Evolutionary conservation across 108 stramenopile genomes (phyloP).

Genomic region (Fragilariopsis cylindrus): DNA sequence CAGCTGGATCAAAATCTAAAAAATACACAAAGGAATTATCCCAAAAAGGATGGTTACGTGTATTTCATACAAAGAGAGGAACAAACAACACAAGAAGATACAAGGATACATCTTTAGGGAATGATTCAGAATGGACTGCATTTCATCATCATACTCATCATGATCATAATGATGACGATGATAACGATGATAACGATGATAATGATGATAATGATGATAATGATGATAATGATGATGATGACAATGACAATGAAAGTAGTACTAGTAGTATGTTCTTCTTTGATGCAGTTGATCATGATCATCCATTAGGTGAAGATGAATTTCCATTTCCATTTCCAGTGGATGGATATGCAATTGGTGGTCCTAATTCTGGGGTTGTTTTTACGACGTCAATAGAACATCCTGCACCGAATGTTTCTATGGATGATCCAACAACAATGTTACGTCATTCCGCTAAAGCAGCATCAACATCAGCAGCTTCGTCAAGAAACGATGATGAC

Average conservation of each 20-base stretch:
- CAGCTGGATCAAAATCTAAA: neutral
- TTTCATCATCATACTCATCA: neutral
- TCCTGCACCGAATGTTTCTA: constrained; percentile 15
- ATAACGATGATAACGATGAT: too few species aligned
- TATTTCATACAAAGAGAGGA: neutral
- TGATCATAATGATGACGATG: neutral
- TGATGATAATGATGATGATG: constrained; percentile 1
- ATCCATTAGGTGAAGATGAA: constrained; percentile 36
- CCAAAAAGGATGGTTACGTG: neutral
- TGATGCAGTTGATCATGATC: constrained; percentile 35
- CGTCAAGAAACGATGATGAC: neutral
- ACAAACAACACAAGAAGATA: neutral
- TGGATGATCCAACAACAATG: constrained; percentile 19
- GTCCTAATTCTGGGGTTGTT: neutral
- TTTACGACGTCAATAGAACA: constrained; percentile 22
- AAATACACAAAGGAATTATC: neutral
- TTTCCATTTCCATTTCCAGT: constrained; percentile 1
- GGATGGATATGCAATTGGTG: constrained; percentile 13
- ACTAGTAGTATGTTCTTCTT: constrained; percentile 23
- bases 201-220: neutral
- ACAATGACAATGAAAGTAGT: neutral
- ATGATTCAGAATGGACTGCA: constrained; percentile 3
- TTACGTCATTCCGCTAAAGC: neutral
- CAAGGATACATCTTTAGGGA: neutral
- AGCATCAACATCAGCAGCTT: neutral